A percentile compares a stretch with the other conserved stretches of the same genome.
phyloP scores from a whole-genome alignment of 2,329 filamentous ascomycete species.

The Trichophyton benhamiae region DNA sequence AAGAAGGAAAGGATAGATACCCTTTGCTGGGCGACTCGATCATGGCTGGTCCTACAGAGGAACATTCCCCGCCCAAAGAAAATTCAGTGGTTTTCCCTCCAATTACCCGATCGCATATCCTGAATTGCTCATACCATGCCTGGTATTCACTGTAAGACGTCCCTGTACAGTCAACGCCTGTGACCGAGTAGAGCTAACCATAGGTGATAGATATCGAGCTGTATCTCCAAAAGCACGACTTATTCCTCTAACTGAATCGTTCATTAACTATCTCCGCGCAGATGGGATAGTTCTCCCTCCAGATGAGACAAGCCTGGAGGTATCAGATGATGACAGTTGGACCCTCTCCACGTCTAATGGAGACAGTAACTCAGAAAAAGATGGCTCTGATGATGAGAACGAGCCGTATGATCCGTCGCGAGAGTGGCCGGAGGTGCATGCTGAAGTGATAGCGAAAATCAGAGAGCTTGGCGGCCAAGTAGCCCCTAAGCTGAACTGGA shows the following conservation, averaged over 20 bases:
- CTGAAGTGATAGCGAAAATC: slow-evolving; percentile 64
- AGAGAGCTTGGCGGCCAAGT: slow-evolving; percentile 71
- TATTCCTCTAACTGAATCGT: slow-evolving; percentile 61
- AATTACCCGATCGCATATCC: slow-evolving; percentile 71
- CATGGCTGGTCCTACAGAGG: not conserved
- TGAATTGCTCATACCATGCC: slow-evolving; percentile 85
- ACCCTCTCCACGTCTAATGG: slow-evolving; percentile 47
- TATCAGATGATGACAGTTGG: slow-evolving; percentile 39
- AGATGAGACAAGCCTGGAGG: slow-evolving; percentile 26
- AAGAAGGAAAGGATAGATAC: not conserved
- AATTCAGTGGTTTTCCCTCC: slow-evolving; percentile 54
- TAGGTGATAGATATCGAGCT: slow-evolving; percentile 52
- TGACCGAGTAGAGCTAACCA: not conserved
- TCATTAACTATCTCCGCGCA: slow-evolving; percentile 75
- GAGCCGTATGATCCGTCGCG: slow-evolving; percentile 44
- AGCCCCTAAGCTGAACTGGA: slow-evolving; percentile 94
- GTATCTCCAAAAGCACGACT: slow-evolving; percentile 77
- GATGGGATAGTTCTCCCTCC: slow-evolving; percentile 76
- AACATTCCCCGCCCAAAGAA: not conserved
- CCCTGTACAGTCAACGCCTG: not conserved
- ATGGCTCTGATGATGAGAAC: slow-evolving; percentile 47
- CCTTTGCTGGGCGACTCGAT: not conserved
- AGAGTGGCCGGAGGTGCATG: slow-evolving; percentile 59
- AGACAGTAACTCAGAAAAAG: slow-evolving; percentile 35
- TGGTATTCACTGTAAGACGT: slow-evolving; percentile 64